phyloP scores from a whole-genome alignment of 2,329 filamentous ascomycete species.

The Metarhizium anisopliae region DNA sequence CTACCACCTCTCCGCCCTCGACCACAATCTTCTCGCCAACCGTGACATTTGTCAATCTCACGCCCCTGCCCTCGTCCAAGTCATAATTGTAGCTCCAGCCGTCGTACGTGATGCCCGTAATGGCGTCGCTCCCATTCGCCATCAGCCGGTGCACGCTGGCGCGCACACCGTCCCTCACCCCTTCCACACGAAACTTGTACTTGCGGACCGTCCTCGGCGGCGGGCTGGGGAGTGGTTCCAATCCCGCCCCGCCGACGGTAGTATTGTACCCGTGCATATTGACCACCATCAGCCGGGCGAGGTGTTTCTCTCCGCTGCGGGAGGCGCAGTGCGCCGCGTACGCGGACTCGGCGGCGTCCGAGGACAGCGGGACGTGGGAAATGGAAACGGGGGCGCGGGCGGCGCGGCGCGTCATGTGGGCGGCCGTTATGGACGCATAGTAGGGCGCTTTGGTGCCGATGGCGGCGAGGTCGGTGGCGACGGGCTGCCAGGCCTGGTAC shows the following conservation, averaged over 20 bases:
- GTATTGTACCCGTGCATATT: slow-evolving; percentile 54
- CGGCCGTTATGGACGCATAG: slow-evolving; percentile 52
- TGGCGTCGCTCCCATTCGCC: slow-evolving; percentile 56
- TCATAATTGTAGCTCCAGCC: slow-evolving; percentile 55
- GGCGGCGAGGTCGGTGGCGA: slow-evolving; percentile 36
- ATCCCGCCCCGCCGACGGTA: slow-evolving; percentile 31
- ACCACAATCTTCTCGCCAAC: slow-evolving; percentile 33
- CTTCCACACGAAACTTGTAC: slow-evolving; percentile 31
- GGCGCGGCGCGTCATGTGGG: slow-evolving; percentile 26
- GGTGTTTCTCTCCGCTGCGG: slow-evolving; percentile 25
- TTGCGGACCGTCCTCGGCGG: slow-evolving; percentile 18
- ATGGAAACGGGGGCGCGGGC: slow-evolving; percentile 28
- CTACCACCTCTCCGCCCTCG: slow-evolving; percentile 25
- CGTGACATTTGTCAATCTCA: slow-evolving; percentile 46
- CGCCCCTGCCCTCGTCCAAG: slow-evolving; percentile 42
- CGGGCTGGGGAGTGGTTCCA: slow-evolving; percentile 14
- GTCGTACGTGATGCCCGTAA: slow-evolving; percentile 52
- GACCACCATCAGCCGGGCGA: slow-evolving; percentile 43
- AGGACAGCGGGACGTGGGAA: slow-evolving; percentile 33
- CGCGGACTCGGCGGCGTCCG: slow-evolving; percentile 34
- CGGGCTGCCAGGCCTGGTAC: slow-evolving; percentile 53
- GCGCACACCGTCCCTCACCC: slow-evolving; percentile 19
- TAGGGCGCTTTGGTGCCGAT: slow-evolving; percentile 55
- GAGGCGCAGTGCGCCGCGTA: slow-evolving; percentile 39
- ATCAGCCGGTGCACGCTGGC: slow-evolving; percentile 37